A percentile compares a stretch with the other conserved stretches of the same genome.
These are phyloP conservation scores for Verticillium zaregamsianum DNA, from an alignment of 2,329 filamentous ascomycete genomes.

Conservation along the genomic window DNA sequence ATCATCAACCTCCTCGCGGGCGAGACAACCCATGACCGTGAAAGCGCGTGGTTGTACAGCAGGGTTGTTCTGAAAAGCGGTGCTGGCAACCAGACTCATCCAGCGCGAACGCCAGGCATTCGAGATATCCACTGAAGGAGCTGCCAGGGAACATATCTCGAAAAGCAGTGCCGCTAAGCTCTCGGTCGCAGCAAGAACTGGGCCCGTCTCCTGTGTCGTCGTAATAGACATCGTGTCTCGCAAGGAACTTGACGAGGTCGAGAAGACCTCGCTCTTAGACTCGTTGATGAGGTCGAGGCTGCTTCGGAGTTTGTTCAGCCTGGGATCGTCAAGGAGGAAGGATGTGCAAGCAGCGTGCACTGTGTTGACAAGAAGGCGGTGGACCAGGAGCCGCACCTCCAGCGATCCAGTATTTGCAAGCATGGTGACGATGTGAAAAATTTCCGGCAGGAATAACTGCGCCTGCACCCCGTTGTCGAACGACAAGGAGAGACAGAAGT, in stretches of 20 bases:
- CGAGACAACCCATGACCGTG: slow-evolving; percentile 66
- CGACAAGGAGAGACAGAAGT: slow-evolving; percentile 62
- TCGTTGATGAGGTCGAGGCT: slow-evolving; percentile 58
- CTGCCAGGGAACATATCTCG: slow-evolving; percentile 59
- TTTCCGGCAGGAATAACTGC: slow-evolving; percentile 63
- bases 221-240: slow-evolving; percentile 52
- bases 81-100: slow-evolving; percentile 71
- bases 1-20: slow-evolving; percentile 68
- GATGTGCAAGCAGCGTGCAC: slow-evolving; percentile 65
- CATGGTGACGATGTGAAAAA: slow-evolving; percentile 70
- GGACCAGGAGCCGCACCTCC: slow-evolving; percentile 55
- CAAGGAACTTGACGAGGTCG: slow-evolving; percentile 36
- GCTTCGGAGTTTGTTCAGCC: slow-evolving; percentile 49
- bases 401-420: slow-evolving; percentile 59
- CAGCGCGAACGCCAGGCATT: slow-evolving; percentile 68
- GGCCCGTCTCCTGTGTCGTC: slow-evolving; percentile 48
- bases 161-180: slow-evolving; percentile 58
- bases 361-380: slow-evolving; percentile 61
- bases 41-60: slow-evolving; percentile 67
- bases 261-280: slow-evolving; percentile 54
- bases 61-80: slow-evolving; percentile 69
- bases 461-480: slow-evolving; percentile 65
- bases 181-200: slow-evolving; percentile 53
- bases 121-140: slow-evolving; percentile 59
- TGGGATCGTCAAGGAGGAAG: slow-evolving; percentile 57